These are phyloP conservation scores for Acer campestre DNA, from an alignment of 345 rosid genomes.

Conservation along the genomic window DNA sequence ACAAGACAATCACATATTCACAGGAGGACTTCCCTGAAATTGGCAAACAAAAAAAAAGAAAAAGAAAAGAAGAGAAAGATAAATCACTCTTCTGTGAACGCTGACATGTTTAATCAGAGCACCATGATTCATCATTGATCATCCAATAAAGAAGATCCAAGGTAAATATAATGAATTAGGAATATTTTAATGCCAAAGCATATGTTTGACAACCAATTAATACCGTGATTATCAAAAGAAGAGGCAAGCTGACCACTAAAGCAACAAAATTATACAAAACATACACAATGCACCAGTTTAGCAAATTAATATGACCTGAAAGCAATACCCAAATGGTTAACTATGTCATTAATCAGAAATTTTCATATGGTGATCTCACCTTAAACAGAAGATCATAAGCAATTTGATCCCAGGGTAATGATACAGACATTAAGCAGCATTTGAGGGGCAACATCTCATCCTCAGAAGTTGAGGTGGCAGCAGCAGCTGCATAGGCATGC, in stretches of 20 bases:
- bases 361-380: slow-evolving; percentile 44
- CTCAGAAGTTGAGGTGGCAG: slow-evolving; percentile 57
- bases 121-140: not conserved
- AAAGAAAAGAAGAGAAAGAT: not conserved
- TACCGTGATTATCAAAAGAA: not conserved
- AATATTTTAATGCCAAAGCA: not conserved
- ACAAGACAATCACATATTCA: slow-evolving; percentile 45
- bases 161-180: not conserved
- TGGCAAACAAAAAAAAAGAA: slow-evolving; percentile 13
- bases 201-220: not conserved
- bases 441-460: slow-evolving; percentile 93
- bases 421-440: slow-evolving; percentile 94
- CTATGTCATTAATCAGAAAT: not conserved
- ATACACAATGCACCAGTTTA: not conserved
- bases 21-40: slow-evolving; percentile 67
- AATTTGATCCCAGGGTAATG: slow-evolving; percentile 94
- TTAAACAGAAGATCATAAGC: slow-evolving; percentile 92
- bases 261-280: not conserved
- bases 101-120: not conserved
- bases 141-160: not conserved
- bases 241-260: not conserved
- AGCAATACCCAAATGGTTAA: not conserved
- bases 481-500: slow-evolving; percentile 90
- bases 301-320: not conserved
- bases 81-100: slow-evolving; percentile 12